Evolutionary conservation across 2,329 filamentous ascomycete species (phyloP), one percentile per base, ranked within the genome.

Genomic region (Cladorrhinum sp.): DNA sequence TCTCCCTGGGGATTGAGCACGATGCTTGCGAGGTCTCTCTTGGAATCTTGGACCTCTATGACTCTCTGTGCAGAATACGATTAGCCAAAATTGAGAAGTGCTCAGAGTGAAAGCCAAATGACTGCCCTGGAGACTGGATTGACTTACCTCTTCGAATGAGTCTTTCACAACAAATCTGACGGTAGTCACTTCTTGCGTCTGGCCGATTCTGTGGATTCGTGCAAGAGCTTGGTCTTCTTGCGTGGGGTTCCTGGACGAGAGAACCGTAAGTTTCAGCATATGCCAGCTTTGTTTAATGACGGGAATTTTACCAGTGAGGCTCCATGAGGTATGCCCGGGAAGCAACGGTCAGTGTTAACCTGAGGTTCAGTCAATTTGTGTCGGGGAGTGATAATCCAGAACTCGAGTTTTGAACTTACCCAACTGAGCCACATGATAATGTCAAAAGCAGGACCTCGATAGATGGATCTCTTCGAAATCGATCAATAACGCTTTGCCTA

Each of bases 361-460:
- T 80, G n/a, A 0, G 18, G 13, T 51, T 20, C 36, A 41, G 29
- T 50, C 13, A 20, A 18, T 24, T 4, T 48, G 18, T 27, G 1
- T 6, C 3, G 7, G 9, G n/a, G 6, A 18, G 27, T 5, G 12
- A 45, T 18, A 29, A 12, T n/a, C n/a, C n/a, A n/a, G n/a, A n/a
- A n/a, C n/a, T n/a, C n/a, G 25, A 10, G 25, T 29, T 29, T 29
- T 29, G 25, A 2, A 22, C 76, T 68, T 67, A 80, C 78, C 81
- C 80, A 22, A 79, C 77, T n/a, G 79, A 79, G 36, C 79, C 82
- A 56, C 81, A 84, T 0, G 77, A 76, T 1, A 83, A 67, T 0
- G 81, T 82, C 1, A 83, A 66, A 0, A 84, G 71, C 57, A 82
- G 74, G 3, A 83, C 76, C 0, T 71, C 68, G 2, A 79, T 65